A percentile compares a stretch with the other conserved stretches of the same genome.
These are phyloP conservation scores for Salix arbutifolia DNA, from an alignment of 345 rosid genomes.

Conservation along the genomic window DNA sequence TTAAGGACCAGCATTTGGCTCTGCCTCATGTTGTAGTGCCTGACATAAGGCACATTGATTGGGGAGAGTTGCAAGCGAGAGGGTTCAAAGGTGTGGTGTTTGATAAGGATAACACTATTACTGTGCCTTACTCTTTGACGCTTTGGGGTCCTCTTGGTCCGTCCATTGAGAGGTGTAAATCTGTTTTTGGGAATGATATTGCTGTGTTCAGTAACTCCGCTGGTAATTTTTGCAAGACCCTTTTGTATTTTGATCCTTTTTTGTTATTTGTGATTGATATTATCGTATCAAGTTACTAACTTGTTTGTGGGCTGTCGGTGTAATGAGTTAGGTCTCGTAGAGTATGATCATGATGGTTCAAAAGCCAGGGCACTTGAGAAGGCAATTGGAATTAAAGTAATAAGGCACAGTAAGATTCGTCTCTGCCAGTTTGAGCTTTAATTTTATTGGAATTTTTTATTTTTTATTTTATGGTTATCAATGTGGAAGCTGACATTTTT, in stretches of 20 bases:
- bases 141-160: conserved; percentile 62
- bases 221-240: conserved; percentile 41
- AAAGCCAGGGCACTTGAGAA: conserved; percentile 82
- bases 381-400: conserved; percentile 81
- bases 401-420: conserved; percentile 69
- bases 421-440: neutral
- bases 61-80: conserved; percentile 68
- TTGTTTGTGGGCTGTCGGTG: conserved; percentile 7
- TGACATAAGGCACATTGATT: conserved; percentile 70
- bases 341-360: conserved; percentile 80
- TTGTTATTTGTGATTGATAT: conserved; percentile 6
- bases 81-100: conserved; percentile 94
- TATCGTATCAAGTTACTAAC: neutral
- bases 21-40: conserved; percentile 74
- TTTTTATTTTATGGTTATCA: neutral
- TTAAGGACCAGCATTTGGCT: conserved; percentile 61
- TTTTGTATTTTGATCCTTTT: neutral
- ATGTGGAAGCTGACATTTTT: neutral
- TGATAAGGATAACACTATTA: conserved; percentile 92
- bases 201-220: conserved; percentile 94
- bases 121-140: conserved; percentile 78
- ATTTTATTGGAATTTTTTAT: neutral
- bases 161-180: conserved; percentile 71
- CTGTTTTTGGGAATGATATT: conserved; percentile 72
- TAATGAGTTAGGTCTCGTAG: conserved; percentile 58